These are phyloP conservation scores for Babesia ovis DNA, from an alignment of 169 alveolate genomes.

Conservation along the genomic window DNA sequence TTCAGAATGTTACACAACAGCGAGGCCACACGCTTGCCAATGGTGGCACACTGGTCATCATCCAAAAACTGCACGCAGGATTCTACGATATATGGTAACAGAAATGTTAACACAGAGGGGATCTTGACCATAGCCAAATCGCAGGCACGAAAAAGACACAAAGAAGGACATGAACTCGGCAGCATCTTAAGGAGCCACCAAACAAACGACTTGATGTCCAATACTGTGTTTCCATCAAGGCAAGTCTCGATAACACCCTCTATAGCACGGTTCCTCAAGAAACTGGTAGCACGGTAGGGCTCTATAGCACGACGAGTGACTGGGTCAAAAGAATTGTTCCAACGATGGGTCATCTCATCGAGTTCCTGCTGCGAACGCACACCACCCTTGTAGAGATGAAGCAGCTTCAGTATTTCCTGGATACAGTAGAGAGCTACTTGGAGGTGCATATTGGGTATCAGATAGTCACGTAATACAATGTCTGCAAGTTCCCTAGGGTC, in stretches of 20 bases:
- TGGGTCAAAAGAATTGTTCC: slow-evolving; percentile 26
- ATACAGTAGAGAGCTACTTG: slow-evolving; percentile 49
- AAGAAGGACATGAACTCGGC: slow-evolving; percentile 40
- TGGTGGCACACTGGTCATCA: slow-evolving; percentile 14
- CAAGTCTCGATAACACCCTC: slow-evolving; percentile 37
- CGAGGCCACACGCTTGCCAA: slow-evolving; percentile 56
- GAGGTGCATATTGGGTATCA: slow-evolving; percentile 56
- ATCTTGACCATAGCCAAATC: slow-evolving; percentile 57
- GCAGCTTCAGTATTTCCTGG: slow-evolving; percentile 43
- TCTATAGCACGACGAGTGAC: slow-evolving; percentile 25
- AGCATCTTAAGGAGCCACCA: slow-evolving; percentile 64
- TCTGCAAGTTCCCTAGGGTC: slow-evolving; percentile 33
- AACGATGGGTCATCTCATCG: slow-evolving; percentile 11
- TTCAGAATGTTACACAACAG: slow-evolving; percentile 42
- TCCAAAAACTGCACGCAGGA: slow-evolving; percentile 37
- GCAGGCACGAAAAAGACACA: slow-evolving; percentile 51
- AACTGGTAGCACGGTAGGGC: slow-evolving; percentile 45
- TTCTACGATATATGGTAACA: slow-evolving; percentile 46
- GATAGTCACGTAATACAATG: slow-evolving; percentile 18
- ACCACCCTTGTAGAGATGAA: slow-evolving; percentile 29
- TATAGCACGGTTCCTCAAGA: slow-evolving; percentile 36
- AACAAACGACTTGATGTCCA: slow-evolving; percentile 54
- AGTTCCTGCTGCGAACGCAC: slow-evolving; percentile 22
- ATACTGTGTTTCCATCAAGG: slow-evolving; percentile 50
- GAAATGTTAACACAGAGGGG: slow-evolving; percentile 45